A percentile compares a stretch with the other conserved stretches of the same genome.
phyloP scores from a whole-genome alignment of 2,329 filamentous ascomycete genomes.

The Alternaria arborescens region DNA sequence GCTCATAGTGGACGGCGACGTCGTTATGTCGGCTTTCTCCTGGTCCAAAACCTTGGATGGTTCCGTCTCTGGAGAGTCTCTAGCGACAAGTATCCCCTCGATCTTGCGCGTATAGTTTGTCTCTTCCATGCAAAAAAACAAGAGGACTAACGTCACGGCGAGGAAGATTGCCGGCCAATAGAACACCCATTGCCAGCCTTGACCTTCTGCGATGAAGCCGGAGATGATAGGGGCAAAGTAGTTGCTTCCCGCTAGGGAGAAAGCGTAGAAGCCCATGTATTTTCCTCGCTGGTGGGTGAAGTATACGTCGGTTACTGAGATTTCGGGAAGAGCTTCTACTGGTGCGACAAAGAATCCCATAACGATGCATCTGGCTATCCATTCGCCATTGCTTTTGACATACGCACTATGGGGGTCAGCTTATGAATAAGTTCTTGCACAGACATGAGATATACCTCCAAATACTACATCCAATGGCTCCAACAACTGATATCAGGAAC shows the following conservation, averaged over 20 bases:
- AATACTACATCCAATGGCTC: slow-evolving; percentile 52
- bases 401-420: slow-evolving; percentile 52
- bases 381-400: slow-evolving; percentile 56
- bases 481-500: slow-evolving; percentile 56
- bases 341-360: slow-evolving; percentile 60
- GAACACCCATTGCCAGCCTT: slow-evolving; percentile 49
- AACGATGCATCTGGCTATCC: slow-evolving; percentile 58
- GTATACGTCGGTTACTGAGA: slow-evolving; percentile 55
- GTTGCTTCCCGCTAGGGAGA: slow-evolving; percentile 46
- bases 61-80: slow-evolving; percentile 17
- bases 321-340: slow-evolving; percentile 60
- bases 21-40: slow-evolving; percentile 33
- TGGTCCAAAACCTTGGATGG: slow-evolving; percentile 15
- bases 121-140: slow-evolving; percentile 69
- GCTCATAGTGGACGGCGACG: slow-evolving; percentile 26
- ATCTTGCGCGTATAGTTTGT: slow-evolving; percentile 61
- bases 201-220: slow-evolving; percentile 48
- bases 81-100: slow-evolving; percentile 15
- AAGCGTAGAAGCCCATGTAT: slow-evolving; percentile 45
- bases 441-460: slow-evolving; percentile 46
- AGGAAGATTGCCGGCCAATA: slow-evolving; percentile 65
- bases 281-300: slow-evolving; percentile 47
- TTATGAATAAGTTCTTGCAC: not conserved
- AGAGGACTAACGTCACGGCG: slow-evolving; percentile 58
- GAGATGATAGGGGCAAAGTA: slow-evolving; percentile 50